Evolutionary conservation across 805 yeast genomes (phyloP), one percentile per base, ranked within the genome.

Genomic region (Wickerhamomyces bovis): DNA sequence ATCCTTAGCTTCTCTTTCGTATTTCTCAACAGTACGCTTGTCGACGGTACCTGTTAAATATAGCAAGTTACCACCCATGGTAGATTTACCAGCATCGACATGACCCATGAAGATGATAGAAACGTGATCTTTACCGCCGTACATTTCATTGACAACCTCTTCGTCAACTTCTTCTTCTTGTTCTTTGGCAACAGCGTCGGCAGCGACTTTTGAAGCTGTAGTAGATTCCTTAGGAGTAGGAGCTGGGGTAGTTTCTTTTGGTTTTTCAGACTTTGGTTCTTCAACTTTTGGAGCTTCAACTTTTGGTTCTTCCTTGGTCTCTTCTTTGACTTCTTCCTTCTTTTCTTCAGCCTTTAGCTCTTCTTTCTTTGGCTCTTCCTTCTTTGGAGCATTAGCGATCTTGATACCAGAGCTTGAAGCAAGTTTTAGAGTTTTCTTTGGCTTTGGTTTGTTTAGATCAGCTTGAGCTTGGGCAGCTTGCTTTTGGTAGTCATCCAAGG

Each of bases 41-140:
- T 94, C 99, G 51, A 94, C 99, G 42, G 97, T 88, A 51, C 98
- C 98, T 20, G 98, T 92, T 62, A 94, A 74, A 64, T 76, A 92
- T 54, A 94, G 77, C 57, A 94, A 74, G 70, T 94, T 94, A 72
- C 99, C 99, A 67, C 99, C 99, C 96, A 94, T 92, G 50, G 99
- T 94, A 44, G 97, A 89, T 70, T 94, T 94, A 66, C 99, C 99
- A 31, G 99, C 99, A 77, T 94, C 99, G 56, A 94, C 99, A 65
- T 94, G 99, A 59, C 99, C 99, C 98, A 94, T 94, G 71, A 94
- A 94, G 57, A 94, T 89, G 58, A 94, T 85, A 18, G 97, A 90
- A 65, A 94, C 79, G 71, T 94, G 99, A 66, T 92, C 99, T 69
- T 94, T 94, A 62, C 96, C 96, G 54, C 97, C 97, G 63, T 88